Evolutionary conservation across 805 yeast genomes (phyloP), one percentile per base, ranked within the genome.

Genomic region (Saccharomycopsis microspora): DNA sequence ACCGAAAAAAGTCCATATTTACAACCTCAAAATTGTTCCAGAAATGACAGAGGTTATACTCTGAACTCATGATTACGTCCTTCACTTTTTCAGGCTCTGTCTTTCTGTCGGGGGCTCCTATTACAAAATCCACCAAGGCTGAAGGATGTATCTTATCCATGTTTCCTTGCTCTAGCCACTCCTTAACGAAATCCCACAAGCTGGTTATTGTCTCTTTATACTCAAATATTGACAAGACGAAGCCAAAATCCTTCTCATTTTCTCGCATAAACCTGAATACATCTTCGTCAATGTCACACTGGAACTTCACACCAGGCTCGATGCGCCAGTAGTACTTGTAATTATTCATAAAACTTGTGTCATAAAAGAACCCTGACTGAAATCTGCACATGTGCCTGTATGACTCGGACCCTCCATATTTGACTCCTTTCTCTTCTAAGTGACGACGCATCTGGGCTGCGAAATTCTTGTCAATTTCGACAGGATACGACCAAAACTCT

Each of bases 281-380:
- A 61, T 86, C 96, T 62, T 82, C 82, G 56, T 78, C 78, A 49
- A 88, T 69, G 61, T 86, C 87, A 67, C 95, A 87, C 64, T 67
- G 75, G 54, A 85, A 71, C 60, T 75, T 74, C 56, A 81, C 77
- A 56, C 76, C 82, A 9, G 96, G 96, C 66, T 88, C 96, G 36
- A 88, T 89, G 64, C 95, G 79, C 96, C 96, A 88, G 71, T 85
- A 86, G 74, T 82, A 88, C 59, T 81, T 85, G 71, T 80, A 88
- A 31, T 78, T 75, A 50, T 71, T 66, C 64, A 87, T 59, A 43
- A 79, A 64, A 45, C 74, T 75, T 60, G 84, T 85, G 60, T 82
- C 71, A 75, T 78, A 85, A 69, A 86, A 82, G 62, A 82, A 82
- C 0, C 95, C 95, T 19, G 88, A 76, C 64, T 84, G 89, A 64